A percentile compares a stretch with the other conserved stretches of the same genome.
phyloP scores from a whole-genome alignment of 768 basidiomycete genomes.

The Candolleomyces eurysporus region DNA sequence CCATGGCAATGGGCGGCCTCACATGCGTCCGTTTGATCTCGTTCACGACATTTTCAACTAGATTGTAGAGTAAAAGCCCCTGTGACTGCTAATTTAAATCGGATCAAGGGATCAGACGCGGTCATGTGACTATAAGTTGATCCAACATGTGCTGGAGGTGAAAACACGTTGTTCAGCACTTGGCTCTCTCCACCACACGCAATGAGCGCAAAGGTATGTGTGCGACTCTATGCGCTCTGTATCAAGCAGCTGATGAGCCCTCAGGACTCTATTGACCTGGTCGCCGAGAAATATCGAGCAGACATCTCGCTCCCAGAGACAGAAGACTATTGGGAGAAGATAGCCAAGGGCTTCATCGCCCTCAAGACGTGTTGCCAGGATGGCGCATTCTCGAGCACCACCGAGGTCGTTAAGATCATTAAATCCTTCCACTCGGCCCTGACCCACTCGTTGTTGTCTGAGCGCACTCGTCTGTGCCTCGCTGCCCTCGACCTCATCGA shows the following conservation, averaged over 20 bases:
- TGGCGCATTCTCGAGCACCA: conserved; percentile 47
- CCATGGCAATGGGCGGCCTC: background rate
- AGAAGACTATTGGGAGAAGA: conserved; percentile 79
- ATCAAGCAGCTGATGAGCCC: background rate
- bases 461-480: conserved; percentile 70
- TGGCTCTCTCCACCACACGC: background rate
- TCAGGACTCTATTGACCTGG: conserved; percentile 9
- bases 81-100: background rate
- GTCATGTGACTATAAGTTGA: conserved; percentile 1
- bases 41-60: background rate
- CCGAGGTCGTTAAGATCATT: conserved; percentile 49
- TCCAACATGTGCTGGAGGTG: background rate
- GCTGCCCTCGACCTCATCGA: conserved; percentile 63
- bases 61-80: background rate
- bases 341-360: conserved; percentile 46
- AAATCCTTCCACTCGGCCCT: conserved; percentile 53
- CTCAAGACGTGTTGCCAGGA: conserved; percentile 50
- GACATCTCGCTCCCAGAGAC: conserved; percentile 52
- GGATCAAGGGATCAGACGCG: background rate
- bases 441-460: conserved; percentile 62
- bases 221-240: background rate
- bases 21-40: background rate
- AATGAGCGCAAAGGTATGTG: background rate
- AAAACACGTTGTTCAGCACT: background rate
- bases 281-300: conserved; percentile 40